Conservation (phyloP, 257 asterid species). For the Linderniella brevidens region DNA sequence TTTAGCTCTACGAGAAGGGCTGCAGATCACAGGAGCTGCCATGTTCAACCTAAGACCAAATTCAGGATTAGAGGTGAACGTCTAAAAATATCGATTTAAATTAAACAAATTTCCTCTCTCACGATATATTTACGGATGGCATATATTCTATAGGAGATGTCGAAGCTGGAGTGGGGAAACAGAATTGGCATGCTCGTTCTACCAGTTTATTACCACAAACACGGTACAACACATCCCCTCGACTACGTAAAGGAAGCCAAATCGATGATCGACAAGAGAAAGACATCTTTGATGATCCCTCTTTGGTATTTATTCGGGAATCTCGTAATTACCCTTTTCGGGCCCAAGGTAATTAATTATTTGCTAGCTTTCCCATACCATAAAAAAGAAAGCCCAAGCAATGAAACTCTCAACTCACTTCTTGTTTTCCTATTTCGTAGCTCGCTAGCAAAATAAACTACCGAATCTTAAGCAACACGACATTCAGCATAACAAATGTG, state of each 20-base stretch:
- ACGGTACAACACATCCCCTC: background rate
- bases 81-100: background rate
- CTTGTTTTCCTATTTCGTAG: conserved; percentile 15
- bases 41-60: background rate
- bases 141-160: no score
- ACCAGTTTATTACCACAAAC: background rate
- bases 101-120: background rate
- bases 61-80: background rate
- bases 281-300: background rate
- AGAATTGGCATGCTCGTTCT: background rate
- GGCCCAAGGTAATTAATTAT: background rate
- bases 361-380: background rate
- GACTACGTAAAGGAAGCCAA: background rate
- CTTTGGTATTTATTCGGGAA: background rate
- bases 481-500: conserved; percentile 51
- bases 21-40: background rate
- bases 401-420: background rate
- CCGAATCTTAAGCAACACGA: conserved; percentile 50
- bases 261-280: background rate
- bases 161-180: conserved; percentile 1
- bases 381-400: background rate
- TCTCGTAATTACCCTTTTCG: background rate
- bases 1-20: conserved; percentile 1
- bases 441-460: conserved; percentile 36
- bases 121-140: no score